phyloP scores from a whole-genome alignment of 495 filamentous ascomycete species.

The Aspergillus incahuasiensis region DNA sequence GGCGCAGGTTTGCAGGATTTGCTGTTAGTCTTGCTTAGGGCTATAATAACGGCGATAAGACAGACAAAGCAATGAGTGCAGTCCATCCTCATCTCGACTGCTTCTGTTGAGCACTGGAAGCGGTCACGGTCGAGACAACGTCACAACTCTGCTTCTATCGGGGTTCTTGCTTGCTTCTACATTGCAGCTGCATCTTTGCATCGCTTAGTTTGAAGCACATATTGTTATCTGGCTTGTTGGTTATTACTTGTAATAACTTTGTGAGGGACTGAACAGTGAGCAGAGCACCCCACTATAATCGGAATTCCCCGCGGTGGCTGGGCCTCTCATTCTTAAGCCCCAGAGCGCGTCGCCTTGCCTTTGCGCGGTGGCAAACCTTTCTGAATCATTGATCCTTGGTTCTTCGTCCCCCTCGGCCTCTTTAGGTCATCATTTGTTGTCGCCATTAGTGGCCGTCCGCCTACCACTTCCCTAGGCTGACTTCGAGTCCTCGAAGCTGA shows the following conservation, averaged over 20 bases:
- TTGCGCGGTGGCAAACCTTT: slow-evolving; percentile 36
- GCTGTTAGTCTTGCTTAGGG: not conserved
- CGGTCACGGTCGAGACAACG: slow-evolving; percentile 16
- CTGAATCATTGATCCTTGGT: slow-evolving; percentile 24
- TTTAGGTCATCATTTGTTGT: slow-evolving; percentile 23
- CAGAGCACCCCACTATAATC: slow-evolving; percentile 7
- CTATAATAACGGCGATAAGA: slow-evolving; percentile 9
- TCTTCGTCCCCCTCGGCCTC: slow-evolving; percentile 24
- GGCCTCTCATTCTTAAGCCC: slow-evolving; percentile 9
- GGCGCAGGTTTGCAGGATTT: not conserved
- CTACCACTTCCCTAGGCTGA: slow-evolving; percentile 5
- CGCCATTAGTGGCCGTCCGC: slow-evolving; percentile 13
- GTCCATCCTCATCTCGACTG: not conserved
- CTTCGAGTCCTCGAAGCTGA: not conserved
- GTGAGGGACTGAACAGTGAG: too few species aligned
- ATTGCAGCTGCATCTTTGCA: not conserved
- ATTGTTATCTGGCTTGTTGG: not conserved
- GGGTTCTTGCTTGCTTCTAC: slow-evolving; percentile 1
- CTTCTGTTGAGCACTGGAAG: slow-evolving; percentile 2
- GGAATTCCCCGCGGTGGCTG: slow-evolving; percentile 22
- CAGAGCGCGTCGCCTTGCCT: slow-evolving; percentile 13
- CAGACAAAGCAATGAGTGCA: not conserved
- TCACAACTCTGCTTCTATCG: slow-evolving; percentile 1
- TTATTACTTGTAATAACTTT: too few species aligned
- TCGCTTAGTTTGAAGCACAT: not conserved